phyloP scores from a whole-genome alignment of 305 asterid genomes.

The Fraxinus velutina region DNA sequence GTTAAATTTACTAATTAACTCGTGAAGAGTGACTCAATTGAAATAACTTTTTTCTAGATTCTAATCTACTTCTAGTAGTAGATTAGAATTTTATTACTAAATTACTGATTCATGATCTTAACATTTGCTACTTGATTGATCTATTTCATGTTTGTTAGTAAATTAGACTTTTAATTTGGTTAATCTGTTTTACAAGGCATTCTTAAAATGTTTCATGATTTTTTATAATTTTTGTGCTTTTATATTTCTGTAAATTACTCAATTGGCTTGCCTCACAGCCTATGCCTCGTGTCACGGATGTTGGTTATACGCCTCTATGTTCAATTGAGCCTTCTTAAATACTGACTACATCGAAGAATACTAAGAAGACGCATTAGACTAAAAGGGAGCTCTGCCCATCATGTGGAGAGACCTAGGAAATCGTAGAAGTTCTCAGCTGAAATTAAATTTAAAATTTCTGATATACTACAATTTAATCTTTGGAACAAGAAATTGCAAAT shows the following conservation, averaged over 20 bases:
- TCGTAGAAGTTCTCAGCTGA: background rate
- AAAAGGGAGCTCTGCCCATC: background rate
- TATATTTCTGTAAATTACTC: background rate
- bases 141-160: background rate
- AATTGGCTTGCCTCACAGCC: background rate
- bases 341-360: background rate
- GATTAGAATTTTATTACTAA: background rate
- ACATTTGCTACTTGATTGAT: background rate
- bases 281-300: background rate
- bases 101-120: background rate
- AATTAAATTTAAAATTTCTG: background rate
- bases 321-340: background rate
- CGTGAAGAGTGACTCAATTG: background rate
- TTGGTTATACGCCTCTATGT: background rate
- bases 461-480: background rate
- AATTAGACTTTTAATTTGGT: background rate
- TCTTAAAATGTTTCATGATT: background rate
- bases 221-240: background rate
- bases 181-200: background rate
- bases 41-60: background rate
- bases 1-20: background rate
- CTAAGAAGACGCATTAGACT: background rate
- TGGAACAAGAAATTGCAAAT: background rate
- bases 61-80: background rate
- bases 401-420: background rate